A percentile compares a stretch with the other conserved stretches of the same genome.
phyloP scores from a whole-genome alignment of 1,284 basidiomycete genomes.

The Moniliophthora roreri region DNA sequence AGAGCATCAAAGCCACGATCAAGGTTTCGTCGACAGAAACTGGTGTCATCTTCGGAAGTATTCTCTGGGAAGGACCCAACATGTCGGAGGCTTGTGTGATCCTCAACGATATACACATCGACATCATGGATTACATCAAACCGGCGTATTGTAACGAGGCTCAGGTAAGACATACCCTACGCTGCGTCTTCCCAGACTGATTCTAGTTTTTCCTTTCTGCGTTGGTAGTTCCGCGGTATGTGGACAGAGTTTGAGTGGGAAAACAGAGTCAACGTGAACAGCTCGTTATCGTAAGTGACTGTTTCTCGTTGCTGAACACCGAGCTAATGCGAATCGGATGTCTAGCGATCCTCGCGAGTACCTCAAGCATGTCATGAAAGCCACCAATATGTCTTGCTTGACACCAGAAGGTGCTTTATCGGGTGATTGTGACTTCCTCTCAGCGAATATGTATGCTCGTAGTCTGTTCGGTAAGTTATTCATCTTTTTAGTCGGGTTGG shows the following conservation, averaged over 20 bases:
- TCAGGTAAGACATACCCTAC: conserved; percentile 56
- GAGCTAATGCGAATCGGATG: conserved; percentile 9
- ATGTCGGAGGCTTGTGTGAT: conserved; percentile 89
- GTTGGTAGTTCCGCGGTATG: conserved; percentile 85
- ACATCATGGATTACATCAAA: conserved; percentile 99
- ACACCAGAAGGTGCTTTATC: conserved; percentile 91
- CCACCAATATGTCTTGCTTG: conserved; percentile 96
- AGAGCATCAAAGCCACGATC: conserved; percentile 98
- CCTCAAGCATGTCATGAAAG: conserved; percentile 87
- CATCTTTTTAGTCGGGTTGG: background rate
- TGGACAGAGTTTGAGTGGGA: conserved; percentile 99
- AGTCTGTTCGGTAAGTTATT: conserved; percentile 76
- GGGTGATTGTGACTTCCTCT: conserved; percentile 92
- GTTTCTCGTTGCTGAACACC: conserved; percentile 5
- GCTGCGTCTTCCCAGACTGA: conserved; percentile 6
- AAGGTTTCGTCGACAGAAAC: conserved; percentile 98
- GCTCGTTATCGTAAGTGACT: conserved; percentile 66
- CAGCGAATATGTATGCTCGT: conserved; percentile 91
- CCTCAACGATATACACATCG: conserved; percentile 96
- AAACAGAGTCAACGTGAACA: conserved; percentile 93
- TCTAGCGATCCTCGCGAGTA: conserved; percentile 77
- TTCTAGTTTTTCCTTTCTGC: conserved; percentile 1
- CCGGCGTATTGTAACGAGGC: conserved; percentile 95
- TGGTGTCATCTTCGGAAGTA: conserved; percentile 97
- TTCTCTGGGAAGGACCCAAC: conserved; percentile 93